A percentile compares a stretch with the other conserved stretches of the same genome.
These are phyloP conservation scores for Puccinia coronata DNA, from an alignment of 1,284 basidiomycete genomes.

Conservation along the genomic window DNA sequence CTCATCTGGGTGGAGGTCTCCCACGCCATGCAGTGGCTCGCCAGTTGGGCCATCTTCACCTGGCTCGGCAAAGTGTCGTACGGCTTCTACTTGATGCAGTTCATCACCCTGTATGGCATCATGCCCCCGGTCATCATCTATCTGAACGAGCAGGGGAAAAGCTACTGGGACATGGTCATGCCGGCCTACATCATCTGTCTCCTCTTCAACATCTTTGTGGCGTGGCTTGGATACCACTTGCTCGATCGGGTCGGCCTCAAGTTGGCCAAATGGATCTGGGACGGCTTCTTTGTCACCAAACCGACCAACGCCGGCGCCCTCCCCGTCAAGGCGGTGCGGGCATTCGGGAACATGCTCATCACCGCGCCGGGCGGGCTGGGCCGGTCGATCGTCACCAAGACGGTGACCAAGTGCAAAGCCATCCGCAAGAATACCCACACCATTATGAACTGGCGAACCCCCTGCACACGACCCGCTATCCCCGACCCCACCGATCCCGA, in stretches of 20 bases:
- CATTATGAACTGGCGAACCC: constrained; percentile 57
- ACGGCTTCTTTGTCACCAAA: constrained; percentile 59
- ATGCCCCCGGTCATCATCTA: constrained; percentile 60
- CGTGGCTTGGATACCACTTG: constrained; percentile 60
- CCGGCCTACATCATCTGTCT: constrained; percentile 59
- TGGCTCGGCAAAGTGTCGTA: constrained; percentile 60
- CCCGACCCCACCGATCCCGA: constrained; percentile 57
- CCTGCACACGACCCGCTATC: constrained; percentile 55
- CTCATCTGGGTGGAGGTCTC: constrained; percentile 60
- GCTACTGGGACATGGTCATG: constrained; percentile 60
- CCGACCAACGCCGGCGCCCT: constrained; percentile 56
- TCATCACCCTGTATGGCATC: constrained; percentile 60
- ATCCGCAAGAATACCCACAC: constrained; percentile 52
- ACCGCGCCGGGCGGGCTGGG: constrained; percentile 53
- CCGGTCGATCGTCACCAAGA: constrained; percentile 49
- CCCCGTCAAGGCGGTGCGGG: constrained; percentile 54
- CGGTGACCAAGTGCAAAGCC: constrained; percentile 47
- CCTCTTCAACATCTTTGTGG: constrained; percentile 59
- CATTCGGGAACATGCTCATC: constrained; percentile 53
- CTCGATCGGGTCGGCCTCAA: constrained; percentile 58
- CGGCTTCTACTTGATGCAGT: constrained; percentile 61
- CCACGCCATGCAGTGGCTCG: constrained; percentile 60
- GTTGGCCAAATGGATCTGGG: constrained; percentile 60
- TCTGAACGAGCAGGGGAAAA: constrained; percentile 56
- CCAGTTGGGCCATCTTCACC: constrained; percentile 59